A percentile compares a stretch with the other conserved stretches of the same genome.
These are phyloP conservation scores for Mortierella sp. DNA, from an alignment of 371 early-diverging fungal species.

Conservation along the genomic window DNA sequence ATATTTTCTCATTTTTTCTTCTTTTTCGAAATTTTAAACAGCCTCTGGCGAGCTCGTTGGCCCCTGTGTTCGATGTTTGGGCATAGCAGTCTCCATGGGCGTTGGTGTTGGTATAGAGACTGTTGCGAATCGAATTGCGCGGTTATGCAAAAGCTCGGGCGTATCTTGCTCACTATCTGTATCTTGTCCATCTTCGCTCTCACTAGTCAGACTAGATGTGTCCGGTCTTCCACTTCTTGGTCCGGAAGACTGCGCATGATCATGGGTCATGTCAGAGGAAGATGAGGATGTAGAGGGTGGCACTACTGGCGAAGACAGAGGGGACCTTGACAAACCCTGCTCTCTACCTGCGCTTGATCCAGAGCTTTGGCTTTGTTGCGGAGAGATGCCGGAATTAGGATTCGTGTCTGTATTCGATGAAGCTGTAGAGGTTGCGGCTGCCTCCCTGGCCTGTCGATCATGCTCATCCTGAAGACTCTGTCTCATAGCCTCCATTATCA, in stretches of 20 bases:
- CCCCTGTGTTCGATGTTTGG: conserved; percentile 35
- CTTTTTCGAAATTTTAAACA: conserved; percentile 9
- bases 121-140: conserved; percentile 32
- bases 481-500: conserved; percentile 93
- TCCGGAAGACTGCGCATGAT: background rate
- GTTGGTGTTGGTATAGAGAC: conserved; percentile 20
- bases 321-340: background rate
- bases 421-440: conserved; percentile 22
- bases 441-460: conserved; percentile 52
- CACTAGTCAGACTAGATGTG: conserved; percentile 7
- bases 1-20: background rate
- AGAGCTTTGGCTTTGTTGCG: background rate
- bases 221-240: conserved; percentile 4
- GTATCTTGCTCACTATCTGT: conserved; percentile 28
- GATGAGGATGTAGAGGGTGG: conserved; percentile 14
- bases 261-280: conserved; percentile 4
- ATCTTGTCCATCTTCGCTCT: conserved; percentile 7
- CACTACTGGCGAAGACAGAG: conserved; percentile 10
- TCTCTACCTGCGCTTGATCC: conserved; percentile 1
- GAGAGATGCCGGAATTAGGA: background rate
- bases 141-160: conserved; percentile 34
- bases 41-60: conserved; percentile 20
- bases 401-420: background rate
- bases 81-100: conserved; percentile 9
- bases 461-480: conserved; percentile 77